A percentile compares a stretch with the other conserved stretches of the same genome.
Evolutionary conservation across 768 basidiomycete genomes (phyloP).

Genomic region (Sistotremastrum niveocremeum): DNA sequence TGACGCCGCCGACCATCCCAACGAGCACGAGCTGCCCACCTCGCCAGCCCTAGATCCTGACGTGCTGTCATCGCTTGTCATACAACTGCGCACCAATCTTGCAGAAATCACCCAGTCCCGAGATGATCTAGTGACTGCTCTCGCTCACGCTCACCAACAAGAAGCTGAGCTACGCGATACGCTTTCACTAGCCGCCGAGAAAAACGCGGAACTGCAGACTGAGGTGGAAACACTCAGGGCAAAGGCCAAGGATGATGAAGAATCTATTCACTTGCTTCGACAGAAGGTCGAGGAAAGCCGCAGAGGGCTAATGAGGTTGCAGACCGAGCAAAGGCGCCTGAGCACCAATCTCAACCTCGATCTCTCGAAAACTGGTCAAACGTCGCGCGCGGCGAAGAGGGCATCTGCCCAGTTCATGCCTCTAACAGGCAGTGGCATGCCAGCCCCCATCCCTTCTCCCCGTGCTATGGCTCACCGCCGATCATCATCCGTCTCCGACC

Average conservation of each 20-base stretch:
- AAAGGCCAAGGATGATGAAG: conserved; percentile 57
- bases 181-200: conserved; percentile 50
- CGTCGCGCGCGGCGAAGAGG: conserved; percentile 40
- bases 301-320: conserved; percentile 78
- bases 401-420: conserved; percentile 49
- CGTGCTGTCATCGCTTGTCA: conserved; percentile 63
- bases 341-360: conserved; percentile 42
- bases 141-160: conserved; percentile 35
- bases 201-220: conserved; percentile 44
- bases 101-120: conserved; percentile 55
- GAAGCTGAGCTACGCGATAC: conserved; percentile 53
- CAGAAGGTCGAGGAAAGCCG: conserved; percentile 76
- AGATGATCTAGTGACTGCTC: conserved; percentile 43
- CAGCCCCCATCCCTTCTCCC: conserved; percentile 8
- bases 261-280: conserved; percentile 60
- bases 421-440: conserved; percentile 37
- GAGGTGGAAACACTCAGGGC: conserved; percentile 36
- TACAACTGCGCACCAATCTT: conserved; percentile 54
- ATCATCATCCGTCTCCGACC: conserved; percentile 60
- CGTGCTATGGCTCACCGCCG: conserved; percentile 47
- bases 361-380: conserved; percentile 34
- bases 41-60: conserved; percentile 53
- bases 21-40: conserved; percentile 43
- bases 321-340: conserved; percentile 59
- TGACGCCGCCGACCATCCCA: conserved; percentile 17